Base-by-base conservation (phyloP, 306 rosid species). In the Acacia confusa region DNA sequence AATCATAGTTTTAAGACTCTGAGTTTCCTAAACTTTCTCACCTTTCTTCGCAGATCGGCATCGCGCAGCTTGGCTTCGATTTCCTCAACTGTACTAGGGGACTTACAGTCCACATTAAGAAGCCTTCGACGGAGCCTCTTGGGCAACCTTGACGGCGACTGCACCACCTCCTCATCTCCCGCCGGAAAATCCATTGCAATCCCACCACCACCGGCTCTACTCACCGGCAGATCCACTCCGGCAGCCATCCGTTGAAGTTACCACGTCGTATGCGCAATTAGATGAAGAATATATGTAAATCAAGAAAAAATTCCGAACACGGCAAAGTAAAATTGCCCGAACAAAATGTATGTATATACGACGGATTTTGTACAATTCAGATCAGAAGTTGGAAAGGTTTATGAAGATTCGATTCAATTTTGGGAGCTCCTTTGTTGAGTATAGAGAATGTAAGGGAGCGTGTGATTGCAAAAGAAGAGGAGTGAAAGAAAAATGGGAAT, bases 31-130 rank as follows among this genome's bases (percentile, higher is more conserved):
- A 82, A 74, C 70, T 87, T 83, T 72, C 85, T 85, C 89, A 93
- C 99, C 98, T 93, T 98, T 75, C 99, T 90, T 25, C 99, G 98
- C 84, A 86, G 94, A 88, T 95, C 91, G 70, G 99, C 99, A 45
- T 82, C 88, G 41, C 92, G 94, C 41, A 93, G 98, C 89, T 89
- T 95, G 75, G 97, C 87, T 75, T 95, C 89, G 74, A 95, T 95
- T 84, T 92, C 92, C 80, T 93, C 99, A 76, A 82, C 94, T 78
- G 97, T 86, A 79, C 85, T 75, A 53, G 97, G 93, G 7, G 90
- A 84, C 99, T 90, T 93, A 74, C 85, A 83, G 86, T 90, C 97
- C 50, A 84, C 16, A 45, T 74, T 86, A 43, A 78, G 64, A 70
- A 93, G 92, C 85, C 99, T 75, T 72, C 90, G 91, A 19, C 88